Evolutionary conservation across 495 filamentous ascomycete species (phyloP).

Genomic region (Aspergillus funiculosus): DNA sequence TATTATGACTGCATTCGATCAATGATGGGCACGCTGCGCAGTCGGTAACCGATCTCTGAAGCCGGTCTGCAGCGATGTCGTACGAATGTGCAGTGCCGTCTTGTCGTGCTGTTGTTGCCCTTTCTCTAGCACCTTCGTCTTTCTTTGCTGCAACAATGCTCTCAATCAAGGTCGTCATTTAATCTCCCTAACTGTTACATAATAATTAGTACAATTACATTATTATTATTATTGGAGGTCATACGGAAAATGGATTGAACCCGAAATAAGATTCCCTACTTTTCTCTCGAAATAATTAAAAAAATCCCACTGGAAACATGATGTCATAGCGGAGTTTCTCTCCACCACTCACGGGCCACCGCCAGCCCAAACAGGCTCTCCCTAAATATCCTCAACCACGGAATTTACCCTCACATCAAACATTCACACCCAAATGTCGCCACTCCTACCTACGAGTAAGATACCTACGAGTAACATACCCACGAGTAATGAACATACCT

Average conservation of each 20-base stretch:
- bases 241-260: no score
- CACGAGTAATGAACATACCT: neutral
- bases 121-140: neutral
- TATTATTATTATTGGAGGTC: no score
- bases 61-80: neutral
- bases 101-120: neutral
- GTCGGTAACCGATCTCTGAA: slow-evolving; percentile 9
- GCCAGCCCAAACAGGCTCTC: no score
- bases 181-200: neutral
- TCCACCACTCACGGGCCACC: no score
- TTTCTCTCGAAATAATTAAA: neutral
- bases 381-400: slow-evolving; percentile 4
- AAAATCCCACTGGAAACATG: neutral
- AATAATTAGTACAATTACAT: no score
- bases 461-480: no score
- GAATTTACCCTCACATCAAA: slow-evolving; percentile 1
- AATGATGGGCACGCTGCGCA: slow-evolving; percentile 1
- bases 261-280: no score
- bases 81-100: slow-evolving; percentile 2
- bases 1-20: neutral
- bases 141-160: slow-evolving; percentile 1
- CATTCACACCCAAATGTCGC: slow-evolving; percentile 6
- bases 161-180: neutral
- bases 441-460: no score
- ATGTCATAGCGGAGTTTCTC: slow-evolving; percentile 10